Evolutionary conservation across 2,329 filamentous ascomycete species (phyloP).

Genomic region (Bipolaris gigantea): DNA sequence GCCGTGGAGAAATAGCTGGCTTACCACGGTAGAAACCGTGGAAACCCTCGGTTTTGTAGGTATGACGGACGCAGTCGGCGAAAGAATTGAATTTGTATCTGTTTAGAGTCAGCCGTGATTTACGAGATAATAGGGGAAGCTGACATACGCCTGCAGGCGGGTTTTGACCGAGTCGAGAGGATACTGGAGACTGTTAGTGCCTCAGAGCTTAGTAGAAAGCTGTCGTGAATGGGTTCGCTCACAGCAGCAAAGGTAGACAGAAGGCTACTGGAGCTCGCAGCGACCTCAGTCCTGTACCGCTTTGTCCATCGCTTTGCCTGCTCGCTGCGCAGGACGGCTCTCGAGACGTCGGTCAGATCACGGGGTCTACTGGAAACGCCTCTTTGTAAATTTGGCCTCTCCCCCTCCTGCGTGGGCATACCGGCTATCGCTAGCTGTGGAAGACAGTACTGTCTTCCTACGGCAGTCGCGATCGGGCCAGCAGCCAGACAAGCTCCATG

Average conservation of each 20-base stretch:
- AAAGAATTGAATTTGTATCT: conserved; percentile 74
- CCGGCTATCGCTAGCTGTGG: conserved; percentile 53
- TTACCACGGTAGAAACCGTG: conserved; percentile 58
- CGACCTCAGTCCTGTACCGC: conserved; percentile 77
- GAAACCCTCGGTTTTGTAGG: conserved; percentile 63
- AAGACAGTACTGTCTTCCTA: conserved; percentile 59
- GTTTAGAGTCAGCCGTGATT: conserved; percentile 20
- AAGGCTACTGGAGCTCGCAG: conserved; percentile 75
- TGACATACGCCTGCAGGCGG: conserved; percentile 71
- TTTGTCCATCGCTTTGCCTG: conserved; percentile 64
- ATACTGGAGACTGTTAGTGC: conserved; percentile 55
- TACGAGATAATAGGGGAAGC: not conserved
- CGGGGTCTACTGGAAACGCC: conserved; percentile 36
- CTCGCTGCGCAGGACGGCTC: conserved; percentile 43
- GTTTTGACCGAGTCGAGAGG: conserved; percentile 89
- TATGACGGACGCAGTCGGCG: conserved; percentile 72
- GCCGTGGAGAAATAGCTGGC: conserved; percentile 19
- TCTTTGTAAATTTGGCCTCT: conserved; percentile 23
- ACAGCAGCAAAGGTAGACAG: conserved; percentile 75
- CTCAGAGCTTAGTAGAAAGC: not conserved
- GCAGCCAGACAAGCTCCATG: conserved; percentile 58
- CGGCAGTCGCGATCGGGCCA: conserved; percentile 62
- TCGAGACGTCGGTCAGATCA: conserved; percentile 45
- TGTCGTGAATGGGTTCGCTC: conserved; percentile 21
- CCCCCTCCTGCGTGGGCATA: conserved; percentile 45